Conservation (phyloP, 2,329 filamentous ascomycete species). For the Claviceps pusilla region DNA sequence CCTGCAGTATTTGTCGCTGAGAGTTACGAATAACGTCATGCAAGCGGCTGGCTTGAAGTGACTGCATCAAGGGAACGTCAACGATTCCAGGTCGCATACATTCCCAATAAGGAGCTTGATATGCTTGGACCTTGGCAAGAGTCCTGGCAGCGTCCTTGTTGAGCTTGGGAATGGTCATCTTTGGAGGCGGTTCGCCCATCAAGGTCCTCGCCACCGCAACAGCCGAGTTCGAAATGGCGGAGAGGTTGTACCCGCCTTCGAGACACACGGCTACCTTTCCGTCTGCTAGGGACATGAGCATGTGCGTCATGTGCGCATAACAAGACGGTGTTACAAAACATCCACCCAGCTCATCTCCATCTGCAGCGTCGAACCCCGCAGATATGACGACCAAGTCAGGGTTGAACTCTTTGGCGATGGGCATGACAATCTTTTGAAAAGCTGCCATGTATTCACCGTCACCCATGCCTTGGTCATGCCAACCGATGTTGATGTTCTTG, state of each 20-base stretch:
- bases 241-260: constrained; percentile 89
- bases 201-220: constrained; percentile 81
- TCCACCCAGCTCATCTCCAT: constrained; percentile 80
- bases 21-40: constrained; percentile 68
- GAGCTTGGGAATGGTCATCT: constrained; percentile 40
- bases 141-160: constrained; percentile 42
- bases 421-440: constrained; percentile 93
- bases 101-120: constrained; percentile 65
- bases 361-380: constrained; percentile 89
- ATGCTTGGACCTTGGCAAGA: constrained; percentile 42
- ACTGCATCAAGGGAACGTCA: constrained; percentile 35
- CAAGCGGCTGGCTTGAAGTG: constrained; percentile 45
- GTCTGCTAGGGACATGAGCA: constrained; percentile 87
- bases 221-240: constrained; percentile 83
- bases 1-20: constrained; percentile 56
- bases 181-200: constrained; percentile 81
- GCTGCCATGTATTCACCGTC: constrained; percentile 95
- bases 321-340: constrained; percentile 84
- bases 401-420: constrained; percentile 82
- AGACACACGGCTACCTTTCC: constrained; percentile 86
- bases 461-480: constrained; percentile 66
- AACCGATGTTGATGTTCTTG: constrained; percentile 52
- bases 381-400: constrained; percentile 92
- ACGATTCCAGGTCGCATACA: constrained; percentile 63
- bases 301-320: constrained; percentile 97